Conservation (phyloP, 1,139 yeast species). For the Diutina siamensis region DNA sequence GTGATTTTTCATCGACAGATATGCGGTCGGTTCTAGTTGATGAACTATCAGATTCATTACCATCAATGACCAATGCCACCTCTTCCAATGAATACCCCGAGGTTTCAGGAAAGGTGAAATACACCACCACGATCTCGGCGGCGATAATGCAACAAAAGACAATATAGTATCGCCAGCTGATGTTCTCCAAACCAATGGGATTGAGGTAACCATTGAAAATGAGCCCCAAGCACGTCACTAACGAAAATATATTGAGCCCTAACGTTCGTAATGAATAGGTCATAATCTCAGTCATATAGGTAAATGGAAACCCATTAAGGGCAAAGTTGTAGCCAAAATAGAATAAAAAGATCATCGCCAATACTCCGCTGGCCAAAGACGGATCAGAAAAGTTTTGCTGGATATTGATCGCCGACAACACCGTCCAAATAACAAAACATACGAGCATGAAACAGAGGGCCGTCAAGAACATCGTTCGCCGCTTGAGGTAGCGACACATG, state of each 20-base stretch:
- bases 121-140: conserved; percentile 26
- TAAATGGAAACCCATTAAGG: conserved; percentile 28
- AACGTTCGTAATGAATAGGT: conserved; percentile 36
- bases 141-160: conserved; percentile 33
- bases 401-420: conserved; percentile 26
- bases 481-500: conserved; percentile 20
- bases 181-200: conserved; percentile 48
- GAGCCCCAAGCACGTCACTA: conserved; percentile 18
- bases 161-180: conserved; percentile 50
- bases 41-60: too few species aligned
- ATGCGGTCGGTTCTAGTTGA: too few species aligned
- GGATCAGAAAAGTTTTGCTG: conserved; percentile 22
- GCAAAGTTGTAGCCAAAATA: conserved; percentile 27
- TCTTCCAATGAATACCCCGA: conserved; percentile 44
- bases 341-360: conserved; percentile 35
- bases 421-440: conserved; percentile 28
- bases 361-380: conserved; percentile 29
- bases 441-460: conserved; percentile 21
- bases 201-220: conserved; percentile 37
- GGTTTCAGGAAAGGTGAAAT: conserved; percentile 38
- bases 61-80: conserved; percentile 33
- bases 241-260: conserved; percentile 25
- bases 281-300: conserved; percentile 30
- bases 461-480: conserved; percentile 35
- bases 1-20: too few species aligned